Base-by-base conservation (phyloP, 257 asterid species). In the Striga asiatica region DNA sequence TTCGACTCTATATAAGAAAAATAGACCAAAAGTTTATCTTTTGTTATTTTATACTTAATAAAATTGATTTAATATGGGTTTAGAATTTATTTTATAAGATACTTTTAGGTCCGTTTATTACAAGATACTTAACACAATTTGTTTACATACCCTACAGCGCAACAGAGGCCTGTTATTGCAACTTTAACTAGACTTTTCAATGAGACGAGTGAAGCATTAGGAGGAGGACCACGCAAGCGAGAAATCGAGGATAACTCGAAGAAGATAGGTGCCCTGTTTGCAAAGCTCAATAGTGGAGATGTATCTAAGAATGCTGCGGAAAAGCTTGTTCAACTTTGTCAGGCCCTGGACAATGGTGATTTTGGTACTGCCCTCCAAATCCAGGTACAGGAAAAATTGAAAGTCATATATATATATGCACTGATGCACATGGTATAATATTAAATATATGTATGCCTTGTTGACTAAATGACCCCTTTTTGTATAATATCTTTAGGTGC, bases 231-330 rank as follows among this genome's bases (percentile, higher is more conserved):
- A 48, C 82, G 85, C 10, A 87, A 75, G 74, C 81, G 95, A 60
- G 98, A 91, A 72, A 91, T 91, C 48, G 96, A 91, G 61, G 98
- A 91, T 67, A 91, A 82, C 68, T 87, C 98, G 29, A 91, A 71
- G 82, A 91, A 79, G 76, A 65, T 91, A 24, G 98, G 96, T 24
- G 85, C 89, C 48, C 66, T 91, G 54, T 87, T 87, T 77, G 78
- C 83, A 17, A 91, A 88, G 48, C 89, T 91, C 22, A 87, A 87
- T 45, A 71, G 81, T 53, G 85, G 88, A 39, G 98, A 91, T 66
- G 84, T 91, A 47, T 91, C 98, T 16, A 87, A 74, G 74, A 91
- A 83, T 12, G 98, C 95, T 10, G 84, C 88, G 1, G 98, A 84
- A 55, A 91, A 82, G 78, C 98, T 91, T 27, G 81, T 82, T 50